Evolutionary conservation across 192 early-diverging fungal species (phyloP).

Genomic region (Coemansia umbellata): DNA sequence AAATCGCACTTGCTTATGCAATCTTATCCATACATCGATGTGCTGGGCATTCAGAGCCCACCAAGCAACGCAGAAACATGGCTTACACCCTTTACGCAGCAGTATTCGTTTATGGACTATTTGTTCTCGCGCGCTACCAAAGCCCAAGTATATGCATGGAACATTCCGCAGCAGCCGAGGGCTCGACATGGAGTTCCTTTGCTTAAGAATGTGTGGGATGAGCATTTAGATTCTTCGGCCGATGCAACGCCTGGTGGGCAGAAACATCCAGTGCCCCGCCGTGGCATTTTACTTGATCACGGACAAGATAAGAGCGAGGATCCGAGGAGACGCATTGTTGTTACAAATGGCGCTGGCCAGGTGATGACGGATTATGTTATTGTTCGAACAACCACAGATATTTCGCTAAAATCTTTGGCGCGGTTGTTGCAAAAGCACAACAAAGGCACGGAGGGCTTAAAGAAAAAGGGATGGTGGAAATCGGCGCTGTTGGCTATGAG

Average conservation of each 20-base stretch:
- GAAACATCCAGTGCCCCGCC: background rate
- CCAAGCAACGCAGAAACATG: constrained; percentile 33
- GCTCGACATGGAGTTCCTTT: constrained; percentile 32
- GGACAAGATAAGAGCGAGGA: background rate
- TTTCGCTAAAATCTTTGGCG: constrained; percentile 7
- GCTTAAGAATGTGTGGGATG: constrained; percentile 20
- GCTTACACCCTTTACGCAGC: constrained; percentile 37
- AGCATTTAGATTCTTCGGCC: background rate
- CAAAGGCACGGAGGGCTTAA: background rate
- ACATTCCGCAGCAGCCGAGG: constrained; percentile 11
- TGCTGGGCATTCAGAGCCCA: constrained; percentile 1
- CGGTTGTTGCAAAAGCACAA: constrained; percentile 6
- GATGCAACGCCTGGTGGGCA: background rate
- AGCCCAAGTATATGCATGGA: background rate
- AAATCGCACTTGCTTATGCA: background rate
- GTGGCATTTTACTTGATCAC: background rate
- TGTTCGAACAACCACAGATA: constrained; percentile 29
- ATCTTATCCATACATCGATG: background rate
- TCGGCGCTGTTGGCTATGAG: background rate
- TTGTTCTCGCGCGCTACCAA: constrained; percentile 22
- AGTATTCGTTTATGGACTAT: constrained; percentile 40
- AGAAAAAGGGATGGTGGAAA: background rate
- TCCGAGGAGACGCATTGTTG: constrained; percentile 21
- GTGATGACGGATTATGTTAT: constrained; percentile 42
- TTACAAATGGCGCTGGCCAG: constrained; percentile 42